These are phyloP conservation scores for Sphaerostilbella broomeana DNA, from an alignment of 2,329 filamentous ascomycete species.

Conservation along the genomic window DNA sequence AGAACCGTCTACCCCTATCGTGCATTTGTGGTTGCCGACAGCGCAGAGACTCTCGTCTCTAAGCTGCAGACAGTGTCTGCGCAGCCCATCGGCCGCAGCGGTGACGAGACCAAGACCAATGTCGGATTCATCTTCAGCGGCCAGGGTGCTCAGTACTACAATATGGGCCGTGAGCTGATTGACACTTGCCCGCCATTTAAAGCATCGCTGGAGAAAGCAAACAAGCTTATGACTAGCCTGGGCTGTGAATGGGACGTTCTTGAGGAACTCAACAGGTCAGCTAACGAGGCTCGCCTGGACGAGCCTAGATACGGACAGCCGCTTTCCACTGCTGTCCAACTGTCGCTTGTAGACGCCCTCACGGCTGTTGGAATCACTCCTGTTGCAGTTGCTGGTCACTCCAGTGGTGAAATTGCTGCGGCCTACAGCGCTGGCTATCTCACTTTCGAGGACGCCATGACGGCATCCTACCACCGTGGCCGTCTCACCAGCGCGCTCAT, in stretches of 20 bases:
- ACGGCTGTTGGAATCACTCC: constrained; percentile 25
- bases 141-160: constrained; percentile 17
- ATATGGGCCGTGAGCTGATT: constrained; percentile 16
- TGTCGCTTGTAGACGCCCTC: constrained; percentile 30
- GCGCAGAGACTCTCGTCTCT: too few relatives aligned
- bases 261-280: neutral
- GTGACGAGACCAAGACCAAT: too few relatives aligned
- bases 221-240: too few relatives aligned
- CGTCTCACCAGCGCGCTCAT: constrained; percentile 1
- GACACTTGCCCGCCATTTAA: too few relatives aligned
- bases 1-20: too few relatives aligned
- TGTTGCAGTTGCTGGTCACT: constrained; percentile 32
- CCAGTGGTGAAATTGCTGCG: constrained; percentile 26
- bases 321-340: constrained; percentile 27
- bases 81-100: too few relatives aligned
- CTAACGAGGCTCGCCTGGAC: constrained; percentile 1
- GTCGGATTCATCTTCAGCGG: constrained; percentile 10
- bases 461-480: constrained; percentile 17
- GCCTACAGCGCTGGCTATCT: constrained; percentile 20
- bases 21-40: too few relatives aligned
- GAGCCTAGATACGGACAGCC: constrained; percentile 23
- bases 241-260: constrained; percentile 10
- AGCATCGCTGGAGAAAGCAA: too few relatives aligned
- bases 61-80: too few relatives aligned
- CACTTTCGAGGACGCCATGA: constrained; percentile 15